phyloP scores from a whole-genome alignment of 2,329 filamentous ascomycete species.

The Cercospora sesami region DNA sequence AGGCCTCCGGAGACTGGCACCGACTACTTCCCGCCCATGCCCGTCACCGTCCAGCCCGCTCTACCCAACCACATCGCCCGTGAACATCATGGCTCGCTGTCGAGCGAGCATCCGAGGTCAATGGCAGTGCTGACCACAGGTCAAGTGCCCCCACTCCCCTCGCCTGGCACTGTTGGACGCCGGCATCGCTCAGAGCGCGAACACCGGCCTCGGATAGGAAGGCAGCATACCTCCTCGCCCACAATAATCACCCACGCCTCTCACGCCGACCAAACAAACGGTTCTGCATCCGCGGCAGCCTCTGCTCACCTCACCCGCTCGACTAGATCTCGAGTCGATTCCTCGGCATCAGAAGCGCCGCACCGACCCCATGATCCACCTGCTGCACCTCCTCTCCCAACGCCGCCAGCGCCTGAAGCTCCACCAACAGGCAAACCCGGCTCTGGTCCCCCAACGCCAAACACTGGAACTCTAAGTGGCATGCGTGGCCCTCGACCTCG shows the following conservation, averaged over 20 bases:
- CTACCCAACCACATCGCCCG: slow-evolving; percentile 41
- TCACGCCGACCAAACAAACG: slow-evolving; percentile 22
- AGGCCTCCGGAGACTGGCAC: slow-evolving; percentile 67
- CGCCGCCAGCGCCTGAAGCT: slow-evolving; percentile 49
- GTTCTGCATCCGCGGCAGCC: slow-evolving; percentile 37
- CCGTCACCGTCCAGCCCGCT: slow-evolving; percentile 48
- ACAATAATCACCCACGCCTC: slow-evolving; percentile 59
- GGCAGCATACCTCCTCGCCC: slow-evolving; percentile 80
- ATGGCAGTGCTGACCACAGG: slow-evolving; percentile 81
- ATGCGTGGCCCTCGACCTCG: slow-evolving; percentile 26
- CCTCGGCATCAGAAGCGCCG: slow-evolving; percentile 47
- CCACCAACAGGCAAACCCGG: slow-evolving; percentile 26
- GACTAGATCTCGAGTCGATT: slow-evolving; percentile 41
- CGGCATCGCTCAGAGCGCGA: slow-evolving; percentile 31
- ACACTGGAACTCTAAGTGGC: slow-evolving; percentile 41
- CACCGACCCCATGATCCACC: slow-evolving; percentile 42
- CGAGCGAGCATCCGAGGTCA: slow-evolving; percentile 57
- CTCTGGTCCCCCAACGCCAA: slow-evolving; percentile 39
- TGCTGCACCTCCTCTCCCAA: slow-evolving; percentile 57
- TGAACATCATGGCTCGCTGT: slow-evolving; percentile 38
- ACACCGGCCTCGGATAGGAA: slow-evolving; percentile 59
- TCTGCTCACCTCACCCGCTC: slow-evolving; percentile 43
- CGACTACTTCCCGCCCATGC: slow-evolving; percentile 81
- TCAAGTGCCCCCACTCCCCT: slow-evolving; percentile 76
- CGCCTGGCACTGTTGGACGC: slow-evolving; percentile 67